Percentiles rank a stretch among this genome's conserved stretches.
Conservation (phyloP, 208 protist species). For the Leishmania amazonensis region DNA sequence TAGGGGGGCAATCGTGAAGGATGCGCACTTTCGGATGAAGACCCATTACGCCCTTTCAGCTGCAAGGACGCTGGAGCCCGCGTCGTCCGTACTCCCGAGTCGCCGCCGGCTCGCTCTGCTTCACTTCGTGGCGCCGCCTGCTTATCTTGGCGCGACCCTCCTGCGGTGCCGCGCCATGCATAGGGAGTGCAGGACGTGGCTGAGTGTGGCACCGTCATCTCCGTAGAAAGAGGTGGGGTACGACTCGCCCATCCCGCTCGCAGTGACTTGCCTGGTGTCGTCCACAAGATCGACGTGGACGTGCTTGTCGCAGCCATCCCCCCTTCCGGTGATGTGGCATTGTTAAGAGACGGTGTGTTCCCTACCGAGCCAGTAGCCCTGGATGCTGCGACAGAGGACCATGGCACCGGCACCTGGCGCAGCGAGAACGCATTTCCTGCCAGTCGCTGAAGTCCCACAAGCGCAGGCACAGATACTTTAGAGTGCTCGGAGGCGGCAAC, state of each 20-base stretch:
- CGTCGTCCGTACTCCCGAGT: background rate
- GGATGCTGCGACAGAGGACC: background rate
- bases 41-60: background rate
- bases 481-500: background rate
- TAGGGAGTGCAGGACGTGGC: background rate
- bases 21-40: background rate
- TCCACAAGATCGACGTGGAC: background rate
- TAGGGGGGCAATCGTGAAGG: background rate
- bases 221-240: background rate
- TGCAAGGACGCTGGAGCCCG: background rate
- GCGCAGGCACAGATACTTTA: constrained; percentile 4
- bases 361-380: background rate
- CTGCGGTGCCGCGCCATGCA: background rate
- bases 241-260: background rate
- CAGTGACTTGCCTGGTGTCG: background rate
- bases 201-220: background rate
- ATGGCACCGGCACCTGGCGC: constrained; percentile 10
- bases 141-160: background rate
- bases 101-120: background rate
- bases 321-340: background rate
- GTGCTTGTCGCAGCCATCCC: background rate
- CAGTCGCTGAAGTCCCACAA: constrained; percentile 17
- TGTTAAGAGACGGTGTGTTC: background rate
- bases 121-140: background rate
- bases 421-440: constrained; percentile 25